Evolutionary conservation across 495 filamentous ascomycete genomes (phyloP).

Genomic region (Chaetomidium leptoderma): DNA sequence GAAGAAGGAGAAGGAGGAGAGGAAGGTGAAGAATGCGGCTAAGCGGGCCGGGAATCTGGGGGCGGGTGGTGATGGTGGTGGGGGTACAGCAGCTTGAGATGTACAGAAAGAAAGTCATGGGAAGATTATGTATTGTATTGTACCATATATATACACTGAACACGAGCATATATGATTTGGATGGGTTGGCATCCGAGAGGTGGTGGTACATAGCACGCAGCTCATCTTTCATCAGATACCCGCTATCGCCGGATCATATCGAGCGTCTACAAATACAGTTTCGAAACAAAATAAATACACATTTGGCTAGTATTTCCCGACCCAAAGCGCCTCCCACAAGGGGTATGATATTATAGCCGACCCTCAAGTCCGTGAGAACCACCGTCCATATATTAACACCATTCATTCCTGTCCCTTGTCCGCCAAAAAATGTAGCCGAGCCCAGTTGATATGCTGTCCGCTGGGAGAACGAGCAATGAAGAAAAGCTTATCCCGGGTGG

Average conservation of each 20-base stretch:
- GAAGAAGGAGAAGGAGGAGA: slow-evolving; percentile 42
- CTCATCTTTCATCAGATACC: neutral
- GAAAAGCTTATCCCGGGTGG: neutral
- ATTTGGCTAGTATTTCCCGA: neutral
- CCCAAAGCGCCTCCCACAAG: slow-evolving; percentile 12
- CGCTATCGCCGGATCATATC: neutral
- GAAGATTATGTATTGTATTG: no score
- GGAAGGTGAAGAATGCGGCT: slow-evolving; percentile 33
- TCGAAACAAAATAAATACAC: neutral
- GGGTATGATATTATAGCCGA: slow-evolving; percentile 14
- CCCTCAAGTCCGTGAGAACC: slow-evolving; percentile 12
- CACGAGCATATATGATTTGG: no score
- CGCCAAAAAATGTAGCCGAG: neutral
- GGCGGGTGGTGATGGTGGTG: neutral
- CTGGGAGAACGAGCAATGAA: neutral
- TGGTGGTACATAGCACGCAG: no score
- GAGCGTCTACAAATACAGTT: neutral
- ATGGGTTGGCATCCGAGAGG: no score
- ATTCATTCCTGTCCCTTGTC: neutral
- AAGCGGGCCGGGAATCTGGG: slow-evolving; percentile 23
- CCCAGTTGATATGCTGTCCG: neutral
- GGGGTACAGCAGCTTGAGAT: no score
- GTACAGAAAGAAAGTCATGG: neutral
- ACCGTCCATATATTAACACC: slow-evolving; percentile 6
- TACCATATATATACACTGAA: no score